A percentile compares a stretch with the other conserved stretches of the same genome.
Conservation (phyloP, 2,329 filamentous ascomycete genomes). For the Sclerotinia sclerotiorum region DNA sequence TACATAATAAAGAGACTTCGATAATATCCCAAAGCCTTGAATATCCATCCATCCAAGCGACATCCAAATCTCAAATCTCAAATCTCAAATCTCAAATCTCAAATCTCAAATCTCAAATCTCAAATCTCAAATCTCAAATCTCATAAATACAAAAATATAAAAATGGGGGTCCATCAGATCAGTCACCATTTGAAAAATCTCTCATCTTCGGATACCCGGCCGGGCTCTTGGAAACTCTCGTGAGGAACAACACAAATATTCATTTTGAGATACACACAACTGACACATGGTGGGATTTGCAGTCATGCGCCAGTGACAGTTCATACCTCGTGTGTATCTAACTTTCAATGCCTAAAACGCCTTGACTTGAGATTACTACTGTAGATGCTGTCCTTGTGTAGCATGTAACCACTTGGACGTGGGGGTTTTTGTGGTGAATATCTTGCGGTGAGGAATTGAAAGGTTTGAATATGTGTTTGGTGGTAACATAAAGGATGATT, state of each 20-base stretch:
- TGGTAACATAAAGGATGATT: background rate
- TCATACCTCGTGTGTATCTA: background rate
- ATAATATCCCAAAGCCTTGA: background rate
- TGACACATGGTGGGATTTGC: background rate
- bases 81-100: no score
- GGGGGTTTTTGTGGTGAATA: background rate
- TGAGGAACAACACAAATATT: background rate
- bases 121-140: background rate
- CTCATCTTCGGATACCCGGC: background rate
- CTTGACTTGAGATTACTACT: background rate
- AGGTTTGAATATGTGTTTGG: background rate
- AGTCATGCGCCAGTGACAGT: background rate
- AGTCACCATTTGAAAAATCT: background rate
- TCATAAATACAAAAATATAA: background rate
- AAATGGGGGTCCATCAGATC: background rate
- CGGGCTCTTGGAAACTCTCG: background rate
- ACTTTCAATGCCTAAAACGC: background rate
- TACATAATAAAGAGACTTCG: background rate
- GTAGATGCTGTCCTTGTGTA: constrained; percentile 7
- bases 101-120: no score
- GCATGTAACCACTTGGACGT: constrained; percentile 6
- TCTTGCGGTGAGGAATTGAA: background rate
- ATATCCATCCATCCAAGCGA: background rate
- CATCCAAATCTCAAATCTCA: background rate
- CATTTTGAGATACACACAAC: background rate